Evolutionary conservation across 495 filamentous ascomycete genomes (phyloP).

Genomic region (Halenospora varia): DNA sequence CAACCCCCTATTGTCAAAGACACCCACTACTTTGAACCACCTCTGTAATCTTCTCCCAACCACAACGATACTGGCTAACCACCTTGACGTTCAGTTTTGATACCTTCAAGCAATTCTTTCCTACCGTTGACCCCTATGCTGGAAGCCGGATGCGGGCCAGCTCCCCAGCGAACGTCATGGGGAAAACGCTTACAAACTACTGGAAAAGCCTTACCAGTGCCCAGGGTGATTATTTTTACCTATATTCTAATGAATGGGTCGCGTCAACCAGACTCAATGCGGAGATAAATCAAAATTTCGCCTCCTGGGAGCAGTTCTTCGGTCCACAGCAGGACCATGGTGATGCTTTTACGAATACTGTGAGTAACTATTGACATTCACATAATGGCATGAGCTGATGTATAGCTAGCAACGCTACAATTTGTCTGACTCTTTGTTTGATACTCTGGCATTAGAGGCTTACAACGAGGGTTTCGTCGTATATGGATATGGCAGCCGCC

Average conservation of each 20-base stretch:
- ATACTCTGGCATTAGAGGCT: constrained; percentile 19
- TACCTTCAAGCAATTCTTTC: constrained; percentile 51
- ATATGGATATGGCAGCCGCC: constrained; percentile 36
- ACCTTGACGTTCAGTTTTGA: too few relatives aligned
- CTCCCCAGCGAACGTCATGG: constrained; percentile 35
- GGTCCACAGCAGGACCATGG: constrained; percentile 39
- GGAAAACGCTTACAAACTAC: constrained; percentile 35
- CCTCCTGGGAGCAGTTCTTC: constrained; percentile 50
- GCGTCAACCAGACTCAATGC: constrained; percentile 38
- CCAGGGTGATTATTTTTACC: constrained; percentile 19
- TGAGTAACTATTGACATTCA: constrained; percentile 3
- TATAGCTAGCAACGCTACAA: constrained; percentile 39
- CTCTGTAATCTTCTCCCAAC: too few relatives aligned
- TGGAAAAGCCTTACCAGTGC: constrained; percentile 21
- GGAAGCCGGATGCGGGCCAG: constrained; percentile 43
- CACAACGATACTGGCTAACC: too few relatives aligned
- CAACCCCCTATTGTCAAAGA: too few relatives aligned
- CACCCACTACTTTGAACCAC: too few relatives aligned
- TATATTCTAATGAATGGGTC: constrained; percentile 37
- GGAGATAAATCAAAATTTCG: constrained; percentile 40
- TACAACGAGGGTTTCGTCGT: constrained; percentile 20
- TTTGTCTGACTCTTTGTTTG: constrained; percentile 43
- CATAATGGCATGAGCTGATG: neutral
- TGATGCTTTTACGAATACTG: constrained; percentile 42
- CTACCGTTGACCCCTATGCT: constrained; percentile 36